These are phyloP conservation scores for Suillus spraguei DNA, from an alignment of 768 basidiomycete genomes.

Conservation along the genomic window DNA sequence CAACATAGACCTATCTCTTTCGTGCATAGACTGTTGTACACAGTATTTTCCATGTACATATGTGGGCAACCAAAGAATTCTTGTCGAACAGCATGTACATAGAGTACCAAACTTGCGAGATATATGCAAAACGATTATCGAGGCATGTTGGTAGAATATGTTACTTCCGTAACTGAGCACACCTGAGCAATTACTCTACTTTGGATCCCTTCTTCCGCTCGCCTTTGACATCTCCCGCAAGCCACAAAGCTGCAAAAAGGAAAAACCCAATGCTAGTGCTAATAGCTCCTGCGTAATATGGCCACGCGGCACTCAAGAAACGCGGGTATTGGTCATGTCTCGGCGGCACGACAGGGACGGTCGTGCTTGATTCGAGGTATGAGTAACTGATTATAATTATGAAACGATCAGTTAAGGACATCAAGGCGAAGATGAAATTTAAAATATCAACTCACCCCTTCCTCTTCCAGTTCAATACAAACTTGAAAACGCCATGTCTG, in stretches of 20 bases:
- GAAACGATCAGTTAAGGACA: neutral
- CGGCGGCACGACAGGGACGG: constrained; percentile 88
- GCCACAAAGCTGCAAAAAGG: constrained; percentile 85
- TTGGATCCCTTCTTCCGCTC: constrained; percentile 50
- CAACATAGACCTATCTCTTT: neutral
- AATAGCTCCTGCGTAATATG: constrained; percentile 90
- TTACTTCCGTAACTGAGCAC: constrained; percentile 6
- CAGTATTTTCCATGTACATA: constrained; percentile 31
- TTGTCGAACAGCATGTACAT: constrained; percentile 9
- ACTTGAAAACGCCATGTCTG: constrained; percentile 98
- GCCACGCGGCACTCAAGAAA: constrained; percentile 95
- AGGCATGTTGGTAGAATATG: neutral
- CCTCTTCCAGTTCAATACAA: constrained; percentile 88
- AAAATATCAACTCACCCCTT: constrained; percentile 61
- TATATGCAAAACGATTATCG: neutral
- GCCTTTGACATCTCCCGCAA: constrained; percentile 78
- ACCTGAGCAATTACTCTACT: constrained; percentile 22
- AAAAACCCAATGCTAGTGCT: constrained; percentile 87
- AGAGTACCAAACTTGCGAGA: constrained; percentile 1
- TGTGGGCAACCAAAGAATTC: neutral
- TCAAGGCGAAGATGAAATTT: neutral
- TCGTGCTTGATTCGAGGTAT: constrained; percentile 71
- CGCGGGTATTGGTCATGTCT: constrained; percentile 95
- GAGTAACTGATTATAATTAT: constrained; percentile 60
- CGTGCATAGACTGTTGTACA: constrained; percentile 12